Evolutionary conservation across 148 eudicot species (phyloP), one percentile per base, ranked within the genome.

Genomic region (Polygonum maritimum): DNA sequence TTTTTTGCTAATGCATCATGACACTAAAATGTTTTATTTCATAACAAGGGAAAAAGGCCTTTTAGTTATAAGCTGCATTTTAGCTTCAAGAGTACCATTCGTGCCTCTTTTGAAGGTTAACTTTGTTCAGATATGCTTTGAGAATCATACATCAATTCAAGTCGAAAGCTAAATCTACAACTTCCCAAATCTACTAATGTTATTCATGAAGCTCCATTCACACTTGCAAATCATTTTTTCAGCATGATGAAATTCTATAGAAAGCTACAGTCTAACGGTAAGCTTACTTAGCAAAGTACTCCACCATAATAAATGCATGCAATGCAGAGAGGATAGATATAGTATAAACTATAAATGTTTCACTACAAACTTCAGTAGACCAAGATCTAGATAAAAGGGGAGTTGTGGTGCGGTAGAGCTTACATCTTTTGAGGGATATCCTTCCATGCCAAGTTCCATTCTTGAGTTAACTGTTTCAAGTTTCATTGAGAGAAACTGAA

Each of bases 401-500:
- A 73, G 21, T 47, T 44, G 4, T 48, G 5, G 69, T 63, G 44
- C 16, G 41, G 38, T 35, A 16, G 4, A 65, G 78, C 88, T 86
- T 82, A 88, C 91, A 75, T 88, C 88, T 85, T 86, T 86, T 4
- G 84, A 38, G 51, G 88, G 86, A 67, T 74, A 85, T 74, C 79
- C 88, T 83, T 85, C 88, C 65, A 83, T 84, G 72, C 77, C 79
- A 71, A 81, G 79, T 44, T 76, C 67, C 75, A 74, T 70, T 80
- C 85, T 87, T 41, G 90, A 69, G 82, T 85, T 87, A 36, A 89
- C 92, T 5, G 92, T 83, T 83, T 87, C 90, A 57, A 89, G 87
- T 84, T 89, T 89, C 92, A 89, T 87, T 8, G 92, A 89, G 58
- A 89, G 82, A 78, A 89, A 89, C 92, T 89, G 86, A 57, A 80